Conservation (phyloP, 805 yeast species). For the Pichia pseudocactophila region DNA sequence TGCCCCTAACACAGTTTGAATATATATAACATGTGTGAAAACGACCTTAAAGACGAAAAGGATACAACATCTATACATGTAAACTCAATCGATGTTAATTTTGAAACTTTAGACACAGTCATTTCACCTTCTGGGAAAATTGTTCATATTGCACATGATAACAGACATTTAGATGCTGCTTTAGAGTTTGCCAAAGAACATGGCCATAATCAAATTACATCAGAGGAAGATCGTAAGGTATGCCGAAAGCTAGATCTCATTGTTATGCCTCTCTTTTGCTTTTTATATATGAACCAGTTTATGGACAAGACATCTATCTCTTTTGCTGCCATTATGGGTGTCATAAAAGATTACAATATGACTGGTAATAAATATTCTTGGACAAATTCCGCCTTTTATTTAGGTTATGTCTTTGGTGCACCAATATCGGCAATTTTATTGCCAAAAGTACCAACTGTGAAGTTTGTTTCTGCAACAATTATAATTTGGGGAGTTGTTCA, state of each 20-base stretch:
- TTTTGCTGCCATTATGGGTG: slow-evolving; percentile 39
- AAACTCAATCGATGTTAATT: slow-evolving; percentile 1
- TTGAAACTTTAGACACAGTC: slow-evolving; percentile 7
- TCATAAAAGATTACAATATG: slow-evolving; percentile 32
- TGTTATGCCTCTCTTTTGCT: slow-evolving; percentile 25
- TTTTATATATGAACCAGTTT: slow-evolving; percentile 23
- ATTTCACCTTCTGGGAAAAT: slow-evolving; percentile 11
- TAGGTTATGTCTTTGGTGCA: slow-evolving; percentile 29
- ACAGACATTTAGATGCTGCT: slow-evolving; percentile 11
- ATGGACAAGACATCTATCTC: slow-evolving; percentile 36
- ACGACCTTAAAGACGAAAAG: slow-evolving; percentile 1
- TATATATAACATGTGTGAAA: not conserved
- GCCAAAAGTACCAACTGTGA: slow-evolving; percentile 29
- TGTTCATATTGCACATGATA: slow-evolving; percentile 11
- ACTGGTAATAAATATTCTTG: slow-evolving; percentile 42
- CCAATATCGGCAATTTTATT: slow-evolving; percentile 19
- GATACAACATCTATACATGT: too few species aligned
- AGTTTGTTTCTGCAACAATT: slow-evolving; percentile 22
- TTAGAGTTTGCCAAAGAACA: slow-evolving; percentile 8
- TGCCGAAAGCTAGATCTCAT: slow-evolving; percentile 27
- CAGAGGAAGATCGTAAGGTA: slow-evolving; percentile 2
- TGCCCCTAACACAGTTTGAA: too few species aligned
- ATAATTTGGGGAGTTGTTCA: slow-evolving; percentile 28
- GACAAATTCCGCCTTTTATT: slow-evolving; percentile 29
- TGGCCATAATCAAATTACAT: slow-evolving; percentile 7